Evolutionary conservation across 164 flowering plant genomes (phyloP).

Genomic region (Macadamia integrifolia): DNA sequence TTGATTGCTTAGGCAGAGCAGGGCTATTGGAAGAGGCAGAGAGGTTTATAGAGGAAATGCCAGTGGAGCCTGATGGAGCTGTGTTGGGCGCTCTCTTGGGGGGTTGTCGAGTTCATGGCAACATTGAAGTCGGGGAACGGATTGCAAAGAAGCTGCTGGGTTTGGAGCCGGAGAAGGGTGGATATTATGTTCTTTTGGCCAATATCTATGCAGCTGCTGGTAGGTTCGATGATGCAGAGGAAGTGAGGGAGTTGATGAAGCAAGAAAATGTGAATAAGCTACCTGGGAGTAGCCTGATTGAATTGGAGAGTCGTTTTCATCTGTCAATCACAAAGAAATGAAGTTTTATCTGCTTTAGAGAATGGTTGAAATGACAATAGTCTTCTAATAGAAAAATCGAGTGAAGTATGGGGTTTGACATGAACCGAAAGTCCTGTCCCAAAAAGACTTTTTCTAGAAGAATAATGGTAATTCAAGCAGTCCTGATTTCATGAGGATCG

Average conservation of each 20-base stretch:
- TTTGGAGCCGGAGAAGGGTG: constrained; percentile 15
- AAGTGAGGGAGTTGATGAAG: constrained; percentile 16
- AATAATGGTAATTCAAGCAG: background rate
- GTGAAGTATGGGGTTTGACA: background rate
- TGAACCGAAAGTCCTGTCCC: background rate
- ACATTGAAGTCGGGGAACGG: constrained; percentile 19
- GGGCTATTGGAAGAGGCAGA: constrained; percentile 21
- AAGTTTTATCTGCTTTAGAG: background rate
- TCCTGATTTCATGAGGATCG: no score
- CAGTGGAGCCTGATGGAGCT: constrained; percentile 21
- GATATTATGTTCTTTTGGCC: constrained; percentile 24
- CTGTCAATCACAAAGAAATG: background rate
- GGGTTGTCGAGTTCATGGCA: constrained; percentile 18
- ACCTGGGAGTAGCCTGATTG: constrained; percentile 20
- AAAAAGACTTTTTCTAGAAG: background rate
- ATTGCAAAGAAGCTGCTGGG: constrained; percentile 12
- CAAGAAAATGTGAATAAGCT: constrained; percentile 15
- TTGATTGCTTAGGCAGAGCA: constrained; percentile 20
- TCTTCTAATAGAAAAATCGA: background rate
- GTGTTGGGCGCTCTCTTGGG: constrained; percentile 18
- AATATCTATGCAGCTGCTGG: constrained; percentile 20
- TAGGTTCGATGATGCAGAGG: constrained; percentile 19
- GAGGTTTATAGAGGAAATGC: constrained; percentile 18
- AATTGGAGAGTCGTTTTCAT: constrained; percentile 4
- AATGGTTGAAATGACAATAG: background rate